Evolutionary conservation across 23 red algal species (phyloP).

Genomic region (Cyanidium caldarium): DNA sequence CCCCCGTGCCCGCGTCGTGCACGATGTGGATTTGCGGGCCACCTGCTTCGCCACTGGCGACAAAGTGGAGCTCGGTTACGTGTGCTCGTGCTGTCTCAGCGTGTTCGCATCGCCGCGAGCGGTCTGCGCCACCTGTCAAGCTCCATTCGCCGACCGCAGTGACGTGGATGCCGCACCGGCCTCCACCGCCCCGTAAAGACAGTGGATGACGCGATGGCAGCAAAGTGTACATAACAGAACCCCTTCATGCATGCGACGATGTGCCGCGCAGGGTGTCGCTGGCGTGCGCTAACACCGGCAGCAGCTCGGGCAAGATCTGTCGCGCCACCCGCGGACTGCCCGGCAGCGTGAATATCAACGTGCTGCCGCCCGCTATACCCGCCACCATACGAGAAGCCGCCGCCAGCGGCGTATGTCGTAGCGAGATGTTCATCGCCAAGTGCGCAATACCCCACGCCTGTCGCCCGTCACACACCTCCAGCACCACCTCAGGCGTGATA

Average conservation of each 20-base stretch:
- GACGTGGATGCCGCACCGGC: too few species aligned
- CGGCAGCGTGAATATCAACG: not conserved
- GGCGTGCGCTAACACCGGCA: not conserved
- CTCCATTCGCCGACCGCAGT: slow-evolving; percentile 40
- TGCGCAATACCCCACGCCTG: not conserved
- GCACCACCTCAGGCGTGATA: not conserved
- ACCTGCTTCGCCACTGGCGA: slow-evolving; percentile 47
- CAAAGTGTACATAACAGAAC: too few species aligned
- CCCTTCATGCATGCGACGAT: not conserved
- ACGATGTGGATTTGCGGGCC: slow-evolving; percentile 59
- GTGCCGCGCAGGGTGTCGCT: not conserved
- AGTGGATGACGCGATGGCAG: too few species aligned
- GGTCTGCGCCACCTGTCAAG: slow-evolving; percentile 39
- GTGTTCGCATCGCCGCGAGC: slow-evolving; percentile 26
- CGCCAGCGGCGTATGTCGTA: not conserved
- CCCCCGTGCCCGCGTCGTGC: too few species aligned
- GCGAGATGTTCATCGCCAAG: not conserved
- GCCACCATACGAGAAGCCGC: not conserved
- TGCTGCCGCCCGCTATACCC: not conserved
- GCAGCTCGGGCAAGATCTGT: not conserved
- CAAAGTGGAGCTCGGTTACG: slow-evolving; percentile 40
- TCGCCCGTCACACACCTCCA: not conserved
- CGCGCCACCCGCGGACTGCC: not conserved
- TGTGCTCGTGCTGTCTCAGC: slow-evolving; percentile 52
- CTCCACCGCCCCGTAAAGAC: too few species aligned